These are phyloP conservation scores for Hyphopichia wangnamkhiaoensis DNA, from an alignment of 1,139 yeast genomes.

Conservation along the genomic window DNA sequence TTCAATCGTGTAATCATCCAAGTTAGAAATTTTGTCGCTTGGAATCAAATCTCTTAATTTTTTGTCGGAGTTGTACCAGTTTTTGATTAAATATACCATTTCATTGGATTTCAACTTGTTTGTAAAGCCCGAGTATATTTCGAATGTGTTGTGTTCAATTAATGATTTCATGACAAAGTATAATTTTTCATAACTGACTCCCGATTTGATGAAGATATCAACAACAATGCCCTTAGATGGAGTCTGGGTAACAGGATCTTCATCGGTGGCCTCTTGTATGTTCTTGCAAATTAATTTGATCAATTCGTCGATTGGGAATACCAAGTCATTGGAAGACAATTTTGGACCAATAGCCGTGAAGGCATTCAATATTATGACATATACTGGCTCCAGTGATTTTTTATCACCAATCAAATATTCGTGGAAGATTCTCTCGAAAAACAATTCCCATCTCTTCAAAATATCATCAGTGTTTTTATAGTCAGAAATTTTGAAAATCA, in stretches of 20 bases:
- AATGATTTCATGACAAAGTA: slow-evolving; percentile 68
- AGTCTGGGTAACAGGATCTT: slow-evolving; percentile 43
- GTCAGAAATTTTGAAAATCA: slow-evolving; percentile 81
- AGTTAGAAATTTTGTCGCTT: slow-evolving; percentile 33
- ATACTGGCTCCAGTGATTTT: slow-evolving; percentile 39
- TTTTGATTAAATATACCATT: slow-evolving; percentile 61
- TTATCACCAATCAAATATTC: slow-evolving; percentile 30
- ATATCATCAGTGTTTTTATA: slow-evolving; percentile 74
- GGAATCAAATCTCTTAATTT: slow-evolving; percentile 57
- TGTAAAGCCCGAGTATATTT: slow-evolving; percentile 47
- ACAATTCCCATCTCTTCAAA: slow-evolving; percentile 67
- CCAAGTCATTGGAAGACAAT: slow-evolving; percentile 57
- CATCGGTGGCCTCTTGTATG: slow-evolving; percentile 38
- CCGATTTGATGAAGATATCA: slow-evolving; percentile 76
- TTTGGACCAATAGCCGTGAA: slow-evolving; percentile 47
- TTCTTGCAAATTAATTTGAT: slow-evolving; percentile 56
- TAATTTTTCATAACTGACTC: slow-evolving; percentile 68
- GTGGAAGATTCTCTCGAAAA: slow-evolving; percentile 50
- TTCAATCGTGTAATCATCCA: slow-evolving; percentile 41
- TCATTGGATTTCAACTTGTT: slow-evolving; percentile 44
- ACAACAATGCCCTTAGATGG: slow-evolving; percentile 46
- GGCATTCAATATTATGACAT: slow-evolving; percentile 36
- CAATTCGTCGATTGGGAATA: slow-evolving; percentile 77
- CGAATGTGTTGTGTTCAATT: slow-evolving; percentile 62
- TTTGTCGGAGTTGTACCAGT: slow-evolving; percentile 67